Base-by-base conservation (phyloP, 1,139 yeast species). In the Pichia sp. region DNA sequence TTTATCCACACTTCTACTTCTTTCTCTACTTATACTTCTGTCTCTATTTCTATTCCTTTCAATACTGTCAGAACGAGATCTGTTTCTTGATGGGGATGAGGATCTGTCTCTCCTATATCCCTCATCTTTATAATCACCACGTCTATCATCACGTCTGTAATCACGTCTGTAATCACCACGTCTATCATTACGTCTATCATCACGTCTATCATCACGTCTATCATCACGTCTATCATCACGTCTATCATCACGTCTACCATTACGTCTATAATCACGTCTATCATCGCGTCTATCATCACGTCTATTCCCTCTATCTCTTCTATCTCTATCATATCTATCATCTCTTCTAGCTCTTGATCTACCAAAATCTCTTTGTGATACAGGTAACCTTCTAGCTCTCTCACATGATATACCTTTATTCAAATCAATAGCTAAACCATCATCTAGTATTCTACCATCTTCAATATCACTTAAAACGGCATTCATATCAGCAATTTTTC, bases 401-500 rank as follows among this genome's bases (percentile, higher is more conserved):
- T 79, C 82, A 34, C 79, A 81, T n/a, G 68, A 72, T 55, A 79
- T 67, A 3, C 76, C 59, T 53, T 66, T 53, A 57, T 64, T 56
- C 55, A 62, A 51, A 72, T 67, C 67, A 58, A 76, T 43, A 64
- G 76, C 57, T 66, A 70, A 49, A 55, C 62, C 61, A 32, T 50
- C 50, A 37, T 48, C 55, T 2, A 56, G 18, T 7, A 44, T 28
- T 27, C 41, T 46, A 40, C 74, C 73, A 29, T 75, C 75, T 55
- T 78, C 75, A 58, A 79, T 65, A 50, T 66, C 70, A 46, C 73
- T 75, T 43, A 81, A 63, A 11, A 87, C 86, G 46, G 73, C 74
- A 58, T 79, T 83, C 56, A 86, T 82, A 59, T 80, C 84, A 53
- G 78, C 78, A 26, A 70, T 64, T 50, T 72, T 76, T 58, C 78